phyloP scores from a whole-genome alignment of 2,329 filamentous ascomycete species.

The Phoma sp. region DNA sequence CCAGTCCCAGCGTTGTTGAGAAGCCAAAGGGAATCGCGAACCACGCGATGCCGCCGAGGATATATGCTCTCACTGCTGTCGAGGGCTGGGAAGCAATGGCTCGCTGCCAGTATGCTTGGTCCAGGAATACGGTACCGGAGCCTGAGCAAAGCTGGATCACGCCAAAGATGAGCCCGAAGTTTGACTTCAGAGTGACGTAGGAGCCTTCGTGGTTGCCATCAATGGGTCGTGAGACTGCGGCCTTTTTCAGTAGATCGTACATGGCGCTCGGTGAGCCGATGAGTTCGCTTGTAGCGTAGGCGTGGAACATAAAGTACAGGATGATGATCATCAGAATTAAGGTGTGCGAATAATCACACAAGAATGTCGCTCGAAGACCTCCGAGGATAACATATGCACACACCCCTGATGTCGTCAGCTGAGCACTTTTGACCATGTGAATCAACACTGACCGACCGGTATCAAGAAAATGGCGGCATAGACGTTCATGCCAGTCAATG shows the following conservation, averaged over 20 bases:
- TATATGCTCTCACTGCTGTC: slow-evolving; percentile 37
- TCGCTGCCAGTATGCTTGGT: slow-evolving; percentile 57
- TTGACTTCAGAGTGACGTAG: slow-evolving; percentile 51
- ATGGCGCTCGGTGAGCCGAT: slow-evolving; percentile 50
- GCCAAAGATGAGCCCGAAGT: slow-evolving; percentile 54
- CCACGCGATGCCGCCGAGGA: slow-evolving; percentile 55
- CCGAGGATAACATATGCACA: slow-evolving; percentile 45
- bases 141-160: slow-evolving; percentile 51
- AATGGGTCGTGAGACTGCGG: slow-evolving; percentile 46
- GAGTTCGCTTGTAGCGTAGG: slow-evolving; percentile 48
- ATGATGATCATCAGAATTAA: slow-evolving; percentile 53
- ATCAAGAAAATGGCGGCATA: slow-evolving; percentile 54
- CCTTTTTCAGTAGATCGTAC: slow-evolving; percentile 51
- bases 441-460: slow-evolving; percentile 41
- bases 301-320: slow-evolving; percentile 53
- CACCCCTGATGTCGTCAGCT: slow-evolving; percentile 35
- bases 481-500: slow-evolving; percentile 53
- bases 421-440: neutral
- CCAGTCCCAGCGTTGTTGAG: slow-evolving; percentile 55
- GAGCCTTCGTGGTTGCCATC: slow-evolving; percentile 50
- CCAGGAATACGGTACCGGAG: slow-evolving; percentile 50
- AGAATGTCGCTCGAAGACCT: slow-evolving; percentile 52
- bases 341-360: slow-evolving; percentile 51
- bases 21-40: slow-evolving; percentile 53
- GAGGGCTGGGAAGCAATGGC: slow-evolving; percentile 45